A percentile compares a stretch with the other conserved stretches of the same genome.
Conservation (phyloP, 371 early-diverging fungal species). For the Mucor irregularis region DNA sequence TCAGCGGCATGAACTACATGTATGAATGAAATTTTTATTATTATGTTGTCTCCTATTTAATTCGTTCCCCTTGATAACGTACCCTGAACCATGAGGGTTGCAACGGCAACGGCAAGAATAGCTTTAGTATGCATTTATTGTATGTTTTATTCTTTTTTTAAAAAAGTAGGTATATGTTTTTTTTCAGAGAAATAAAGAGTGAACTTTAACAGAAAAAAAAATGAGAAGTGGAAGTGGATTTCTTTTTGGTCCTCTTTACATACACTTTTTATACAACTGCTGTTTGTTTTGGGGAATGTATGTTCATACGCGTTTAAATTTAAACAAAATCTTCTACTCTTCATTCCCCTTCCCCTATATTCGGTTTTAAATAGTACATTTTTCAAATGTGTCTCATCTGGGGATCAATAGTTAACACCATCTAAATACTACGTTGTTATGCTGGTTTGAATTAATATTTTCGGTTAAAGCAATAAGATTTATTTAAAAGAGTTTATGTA, state of each 20-base stretch:
- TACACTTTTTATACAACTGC: background rate
- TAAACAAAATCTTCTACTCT: slow-evolving; percentile 1
- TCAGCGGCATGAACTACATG: background rate
- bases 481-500: too few relatives aligned
- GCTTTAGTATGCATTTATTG: slow-evolving; percentile 18
- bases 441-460: too few relatives aligned
- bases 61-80: background rate
- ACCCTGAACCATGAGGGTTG: slow-evolving; percentile 18
- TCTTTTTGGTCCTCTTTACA: background rate
- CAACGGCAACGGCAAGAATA: slow-evolving; percentile 17
- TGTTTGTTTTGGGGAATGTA: background rate
- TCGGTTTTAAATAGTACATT: too few relatives aligned
- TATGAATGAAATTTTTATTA: background rate
- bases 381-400: too few relatives aligned
- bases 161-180: background rate
- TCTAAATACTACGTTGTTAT: too few relatives aligned
- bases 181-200: background rate
- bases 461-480: too few relatives aligned
- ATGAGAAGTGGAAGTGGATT: background rate
- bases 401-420: too few relatives aligned
- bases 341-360: background rate
- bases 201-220: background rate
- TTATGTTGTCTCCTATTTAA: too few relatives aligned
- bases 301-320: background rate
- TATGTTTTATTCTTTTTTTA: background rate